Percentiles rank a stretch among this genome's conserved stretches.
Evolutionary conservation across 2,329 filamentous ascomycete species (phyloP).

Genomic region (Fusarium pseudograminearum): DNA sequence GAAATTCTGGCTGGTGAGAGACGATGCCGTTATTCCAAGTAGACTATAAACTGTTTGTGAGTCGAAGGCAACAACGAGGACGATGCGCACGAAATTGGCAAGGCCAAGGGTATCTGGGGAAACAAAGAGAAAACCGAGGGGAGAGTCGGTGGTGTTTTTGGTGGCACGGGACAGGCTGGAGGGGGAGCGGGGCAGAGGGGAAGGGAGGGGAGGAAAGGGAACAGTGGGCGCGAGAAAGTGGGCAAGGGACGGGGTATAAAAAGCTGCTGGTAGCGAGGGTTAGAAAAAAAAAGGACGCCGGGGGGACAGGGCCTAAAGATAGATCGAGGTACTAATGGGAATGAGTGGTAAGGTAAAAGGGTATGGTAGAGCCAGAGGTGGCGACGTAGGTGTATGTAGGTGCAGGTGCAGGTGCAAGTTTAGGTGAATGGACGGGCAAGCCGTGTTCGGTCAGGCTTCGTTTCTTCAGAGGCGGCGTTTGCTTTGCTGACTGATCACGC

Average conservation of each 20-base stretch:
- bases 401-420: constrained; percentile 14
- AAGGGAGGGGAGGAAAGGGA: constrained; percentile 40
- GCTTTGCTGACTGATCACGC: constrained; percentile 34
- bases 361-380: constrained; percentile 33
- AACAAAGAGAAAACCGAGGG: constrained; percentile 51
- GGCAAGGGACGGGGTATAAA: constrained; percentile 50
- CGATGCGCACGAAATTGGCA: constrained; percentile 43
- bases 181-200: constrained; percentile 35
- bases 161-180: constrained; percentile 50
- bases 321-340: constrained; percentile 44
- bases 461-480: constrained; percentile 21
- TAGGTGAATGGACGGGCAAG: constrained; percentile 34
- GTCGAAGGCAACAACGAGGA: constrained; percentile 40
- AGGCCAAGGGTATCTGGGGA: constrained; percentile 50
- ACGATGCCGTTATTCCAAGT: constrained; percentile 30
- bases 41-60: constrained; percentile 44
- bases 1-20: constrained; percentile 16
- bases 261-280: constrained; percentile 44
- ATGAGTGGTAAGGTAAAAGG: constrained; percentile 23
- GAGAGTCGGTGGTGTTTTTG: constrained; percentile 48
- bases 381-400: constrained; percentile 45
- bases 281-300: constrained; percentile 39
- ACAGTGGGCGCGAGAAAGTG: constrained; percentile 45
- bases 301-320: constrained; percentile 42
- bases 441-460: constrained; percentile 34